These are phyloP conservation scores for Aspergillus sp. DNA, from an alignment of 2,329 filamentous ascomycete genomes.

Conservation along the genomic window DNA sequence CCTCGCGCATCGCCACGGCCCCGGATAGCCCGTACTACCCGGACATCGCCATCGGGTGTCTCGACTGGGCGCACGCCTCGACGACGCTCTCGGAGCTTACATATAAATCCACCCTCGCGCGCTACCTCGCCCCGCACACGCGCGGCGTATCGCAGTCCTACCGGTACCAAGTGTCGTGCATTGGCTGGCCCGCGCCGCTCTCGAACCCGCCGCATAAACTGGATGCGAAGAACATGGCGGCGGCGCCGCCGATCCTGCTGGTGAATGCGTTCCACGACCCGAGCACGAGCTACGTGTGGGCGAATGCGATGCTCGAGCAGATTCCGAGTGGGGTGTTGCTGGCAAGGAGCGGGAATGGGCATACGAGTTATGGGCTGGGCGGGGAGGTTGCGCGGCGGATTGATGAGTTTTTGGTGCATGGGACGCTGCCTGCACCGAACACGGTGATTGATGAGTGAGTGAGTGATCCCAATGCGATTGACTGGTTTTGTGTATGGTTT, in stretches of 20 bases:
- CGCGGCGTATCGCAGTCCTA: conserved; percentile 41
- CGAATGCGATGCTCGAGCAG: conserved; percentile 39
- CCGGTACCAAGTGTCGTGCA: conserved; percentile 35
- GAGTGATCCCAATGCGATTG: too few species aligned
- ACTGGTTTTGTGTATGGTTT: too few species aligned
- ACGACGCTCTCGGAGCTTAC: conserved; percentile 26
- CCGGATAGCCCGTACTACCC: conserved; percentile 33
- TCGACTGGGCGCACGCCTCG: conserved; percentile 7
- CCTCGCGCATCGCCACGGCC: conserved; percentile 31
- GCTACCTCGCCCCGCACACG: conserved; percentile 41
- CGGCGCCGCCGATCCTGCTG: conserved; percentile 40
- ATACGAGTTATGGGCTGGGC: conserved; percentile 4
- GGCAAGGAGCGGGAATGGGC: conserved; percentile 41
- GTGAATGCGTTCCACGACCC: conserved; percentile 49
- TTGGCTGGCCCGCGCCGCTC: conserved; percentile 46
- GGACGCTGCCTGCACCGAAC: conserved; percentile 6
- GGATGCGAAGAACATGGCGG: conserved; percentile 22
- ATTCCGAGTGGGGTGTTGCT: conserved; percentile 43
- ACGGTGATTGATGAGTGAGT: conserved; percentile 3
- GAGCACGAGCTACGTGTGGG: conserved; percentile 46
- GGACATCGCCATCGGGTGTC: conserved; percentile 18
- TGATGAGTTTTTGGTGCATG: conserved; percentile 12
- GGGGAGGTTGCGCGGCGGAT: conserved; percentile 2
- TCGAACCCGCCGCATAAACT: conserved; percentile 42
- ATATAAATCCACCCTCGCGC: conserved; percentile 35